Conservation (phyloP, 441 rosid genomes). For the Flueggea neowawraea region DNA sequence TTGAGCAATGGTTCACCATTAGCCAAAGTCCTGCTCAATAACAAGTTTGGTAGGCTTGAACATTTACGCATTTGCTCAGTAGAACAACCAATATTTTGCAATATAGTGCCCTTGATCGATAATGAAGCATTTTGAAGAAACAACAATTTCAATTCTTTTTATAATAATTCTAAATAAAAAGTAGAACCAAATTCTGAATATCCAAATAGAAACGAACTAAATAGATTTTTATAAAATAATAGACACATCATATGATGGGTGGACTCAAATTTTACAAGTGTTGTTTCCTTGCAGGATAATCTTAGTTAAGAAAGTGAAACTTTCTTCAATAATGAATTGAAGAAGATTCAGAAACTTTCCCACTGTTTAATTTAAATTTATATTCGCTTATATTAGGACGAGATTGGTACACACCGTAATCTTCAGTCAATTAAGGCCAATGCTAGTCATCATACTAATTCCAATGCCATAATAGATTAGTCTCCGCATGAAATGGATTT, state of each 20-base stretch:
- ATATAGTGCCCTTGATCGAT: not conserved
- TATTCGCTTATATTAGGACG: too few relatives aligned
- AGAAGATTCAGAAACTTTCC: constrained; percentile 49
- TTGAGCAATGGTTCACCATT: constrained; percentile 77
- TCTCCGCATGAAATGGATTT: not conserved
- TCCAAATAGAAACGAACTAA: too few relatives aligned
- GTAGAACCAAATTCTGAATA: too few relatives aligned
- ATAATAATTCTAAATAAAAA: too few relatives aligned
- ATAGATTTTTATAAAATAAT: too few relatives aligned
- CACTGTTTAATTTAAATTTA: too few relatives aligned
- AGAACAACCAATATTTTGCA: too few relatives aligned
- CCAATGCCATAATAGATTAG: not conserved
- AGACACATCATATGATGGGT: not conserved
- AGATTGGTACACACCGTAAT: too few relatives aligned
- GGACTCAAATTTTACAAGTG: not conserved
- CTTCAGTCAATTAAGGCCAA: too few relatives aligned
- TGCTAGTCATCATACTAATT: not conserved
- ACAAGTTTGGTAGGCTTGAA: constrained; percentile 3
- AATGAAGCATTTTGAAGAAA: not conserved
- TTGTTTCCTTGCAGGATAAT: not conserved
- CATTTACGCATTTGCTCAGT: too few relatives aligned
- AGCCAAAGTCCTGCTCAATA: constrained; percentile 67
- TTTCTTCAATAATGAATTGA: constrained; percentile 2
- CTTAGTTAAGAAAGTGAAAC: not conserved
- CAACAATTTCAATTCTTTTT: too few relatives aligned